Percentiles rank a stretch among this genome's conserved stretches.
These are phyloP conservation scores for Aspergillus nomiae DNA, from an alignment of 2,329 filamentous ascomycete species.

Conservation along the genomic window DNA sequence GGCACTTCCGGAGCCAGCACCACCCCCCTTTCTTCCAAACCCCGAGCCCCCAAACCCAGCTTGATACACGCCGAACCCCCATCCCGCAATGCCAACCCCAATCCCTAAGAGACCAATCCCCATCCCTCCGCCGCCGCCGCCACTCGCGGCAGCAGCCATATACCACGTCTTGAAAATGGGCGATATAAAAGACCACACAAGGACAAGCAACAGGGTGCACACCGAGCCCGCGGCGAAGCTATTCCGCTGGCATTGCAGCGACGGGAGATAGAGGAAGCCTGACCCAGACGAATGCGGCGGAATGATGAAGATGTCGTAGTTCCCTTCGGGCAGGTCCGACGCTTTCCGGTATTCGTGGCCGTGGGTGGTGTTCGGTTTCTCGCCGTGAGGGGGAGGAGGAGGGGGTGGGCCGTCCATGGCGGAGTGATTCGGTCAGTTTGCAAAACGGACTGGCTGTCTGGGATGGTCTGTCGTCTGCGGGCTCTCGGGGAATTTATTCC, in stretches of 20 bases:
- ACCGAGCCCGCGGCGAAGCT: slow-evolving; percentile 88
- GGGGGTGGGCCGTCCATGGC: slow-evolving; percentile 53
- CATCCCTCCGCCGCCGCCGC: slow-evolving; percentile 73
- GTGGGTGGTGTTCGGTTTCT: slow-evolving; percentile 68
- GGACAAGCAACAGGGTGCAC: slow-evolving; percentile 71
- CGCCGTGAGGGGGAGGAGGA: slow-evolving; percentile 81
- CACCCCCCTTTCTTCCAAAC: slow-evolving; percentile 7
- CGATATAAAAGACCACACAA: slow-evolving; percentile 71
- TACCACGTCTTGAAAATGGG: slow-evolving; percentile 77
- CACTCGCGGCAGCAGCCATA: slow-evolving; percentile 68
- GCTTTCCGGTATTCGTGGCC: slow-evolving; percentile 45
- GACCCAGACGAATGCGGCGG: slow-evolving; percentile 86
- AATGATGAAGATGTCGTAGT: slow-evolving; percentile 97
- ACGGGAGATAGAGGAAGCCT: slow-evolving; percentile 93
- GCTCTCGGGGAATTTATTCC: slow-evolving; percentile 8
- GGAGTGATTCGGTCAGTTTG: slow-evolving; percentile 9
- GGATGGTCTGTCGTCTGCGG: not conserved
- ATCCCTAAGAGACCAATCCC: slow-evolving; percentile 72
- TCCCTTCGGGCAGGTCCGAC: slow-evolving; percentile 75
- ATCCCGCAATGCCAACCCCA: slow-evolving; percentile 74
- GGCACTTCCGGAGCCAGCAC: slow-evolving; percentile 3
- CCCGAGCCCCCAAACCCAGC: slow-evolving; percentile 28
- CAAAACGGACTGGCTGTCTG: not conserved
- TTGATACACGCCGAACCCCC: slow-evolving; percentile 71
- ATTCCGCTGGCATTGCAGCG: slow-evolving; percentile 79